phyloP scores from a whole-genome alignment of 2,329 filamentous ascomycete genomes.

The Sordariomycetes sp. region DNA sequence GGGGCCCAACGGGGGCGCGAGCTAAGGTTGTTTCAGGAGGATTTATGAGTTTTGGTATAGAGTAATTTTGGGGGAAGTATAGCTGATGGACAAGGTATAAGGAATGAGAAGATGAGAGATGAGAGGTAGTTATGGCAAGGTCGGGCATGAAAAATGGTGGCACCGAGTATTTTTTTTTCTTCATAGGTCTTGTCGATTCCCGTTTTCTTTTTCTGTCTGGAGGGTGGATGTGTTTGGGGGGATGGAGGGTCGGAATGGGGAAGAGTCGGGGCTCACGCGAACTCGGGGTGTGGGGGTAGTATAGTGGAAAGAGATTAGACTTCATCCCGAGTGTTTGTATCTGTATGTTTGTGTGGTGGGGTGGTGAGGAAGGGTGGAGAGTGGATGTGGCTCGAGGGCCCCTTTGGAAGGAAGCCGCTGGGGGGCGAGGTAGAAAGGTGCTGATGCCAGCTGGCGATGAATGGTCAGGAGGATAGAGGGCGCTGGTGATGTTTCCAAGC shows the following conservation, averaged over 20 bases:
- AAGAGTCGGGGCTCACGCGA: not conserved
- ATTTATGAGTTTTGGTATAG: not conserved
- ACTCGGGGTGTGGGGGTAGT: not conserved
- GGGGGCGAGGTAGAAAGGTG: no score
- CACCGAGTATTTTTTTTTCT: not conserved
- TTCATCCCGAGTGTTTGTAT: not conserved
- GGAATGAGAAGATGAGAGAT: not conserved
- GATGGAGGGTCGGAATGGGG: no score
- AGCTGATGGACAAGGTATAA: no score
- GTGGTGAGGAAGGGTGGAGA: no score
- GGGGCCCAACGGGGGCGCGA: conserved; percentile 4
- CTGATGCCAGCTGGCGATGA: no score
- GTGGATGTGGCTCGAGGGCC: no score
- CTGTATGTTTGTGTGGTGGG: not conserved
- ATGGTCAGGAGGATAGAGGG: not conserved
- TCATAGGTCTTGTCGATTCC: not conserved
- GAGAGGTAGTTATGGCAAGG: not conserved
- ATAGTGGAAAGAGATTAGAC: not conserved
- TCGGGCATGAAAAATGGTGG: not conserved
- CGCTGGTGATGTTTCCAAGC: not conserved
- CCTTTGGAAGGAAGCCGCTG: no score
- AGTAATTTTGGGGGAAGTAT: not conserved
- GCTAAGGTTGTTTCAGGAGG: not conserved
- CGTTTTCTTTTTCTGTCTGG: not conserved
- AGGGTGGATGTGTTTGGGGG: not conserved